Percentiles rank a stretch among this genome's conserved stretches.
Evolutionary conservation across 78 protist genomes (phyloP).

Genomic region (Dictyostelium purpureum): DNA sequence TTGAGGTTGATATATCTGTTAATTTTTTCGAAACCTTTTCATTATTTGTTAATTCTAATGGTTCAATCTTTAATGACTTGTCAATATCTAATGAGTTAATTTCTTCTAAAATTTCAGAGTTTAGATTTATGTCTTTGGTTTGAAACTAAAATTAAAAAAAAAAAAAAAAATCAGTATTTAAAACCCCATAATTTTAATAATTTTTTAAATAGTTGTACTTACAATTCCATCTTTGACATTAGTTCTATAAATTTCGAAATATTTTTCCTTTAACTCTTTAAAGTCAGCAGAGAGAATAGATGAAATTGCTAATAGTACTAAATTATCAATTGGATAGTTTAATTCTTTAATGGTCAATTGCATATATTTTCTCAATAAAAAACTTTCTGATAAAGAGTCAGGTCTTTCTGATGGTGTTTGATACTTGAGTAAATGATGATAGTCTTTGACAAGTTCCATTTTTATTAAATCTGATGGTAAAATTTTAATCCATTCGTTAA

Average conservation of each 20-base stretch:
- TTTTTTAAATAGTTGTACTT: background rate
- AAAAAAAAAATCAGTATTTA: background rate
- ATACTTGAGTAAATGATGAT: background rate
- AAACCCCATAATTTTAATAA: background rate
- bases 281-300: background rate
- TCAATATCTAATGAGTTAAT: too few relatives aligned
- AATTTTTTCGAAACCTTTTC: background rate
- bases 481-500: too few relatives aligned
- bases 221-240: background rate
- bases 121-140: background rate
- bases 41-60: background rate
- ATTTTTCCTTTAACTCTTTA: background rate
- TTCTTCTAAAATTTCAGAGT: too few relatives aligned
- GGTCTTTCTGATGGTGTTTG: background rate
- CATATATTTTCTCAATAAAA: conserved; percentile 1
- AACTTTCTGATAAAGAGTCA: background rate
- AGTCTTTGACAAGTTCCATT: background rate
- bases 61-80: background rate
- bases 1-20: too few relatives aligned
- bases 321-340: background rate
- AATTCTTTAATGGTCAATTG: background rate
- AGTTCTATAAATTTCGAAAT: background rate
- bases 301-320: background rate
- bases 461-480: too few relatives aligned
- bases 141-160: background rate